Evolutionary conservation across 2,329 filamentous ascomycete species (phyloP).

Genomic region (Botrytis tulipae): DNA sequence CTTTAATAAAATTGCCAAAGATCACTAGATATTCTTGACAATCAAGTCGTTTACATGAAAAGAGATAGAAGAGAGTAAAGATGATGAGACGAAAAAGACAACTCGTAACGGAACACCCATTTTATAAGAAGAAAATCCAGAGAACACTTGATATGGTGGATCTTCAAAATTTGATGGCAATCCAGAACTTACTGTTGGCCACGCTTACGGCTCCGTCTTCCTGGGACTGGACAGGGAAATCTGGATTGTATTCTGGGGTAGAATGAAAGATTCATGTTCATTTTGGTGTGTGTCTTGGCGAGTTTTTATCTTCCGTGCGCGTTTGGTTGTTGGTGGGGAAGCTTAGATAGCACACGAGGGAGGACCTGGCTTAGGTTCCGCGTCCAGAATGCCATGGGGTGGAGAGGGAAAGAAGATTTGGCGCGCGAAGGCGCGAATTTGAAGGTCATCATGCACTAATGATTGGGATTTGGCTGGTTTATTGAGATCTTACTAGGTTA

Average conservation of each 20-base stretch:
- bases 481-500: background rate
- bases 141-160: conserved; percentile 5
- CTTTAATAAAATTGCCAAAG: background rate
- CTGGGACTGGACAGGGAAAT: background rate
- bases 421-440: background rate
- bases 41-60: background rate
- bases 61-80: conserved; percentile 20
- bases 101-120: conserved; percentile 48
- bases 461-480: background rate
- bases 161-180: conserved; percentile 6
- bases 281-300: background rate
- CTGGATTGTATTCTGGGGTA: conserved; percentile 12
- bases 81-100: conserved; percentile 43
- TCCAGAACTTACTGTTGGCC: background rate
- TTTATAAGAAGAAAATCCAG: conserved; percentile 50
- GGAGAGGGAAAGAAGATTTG: background rate
- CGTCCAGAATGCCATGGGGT: background rate
- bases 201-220: background rate
- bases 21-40: background rate
- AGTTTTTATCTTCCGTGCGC: background rate
- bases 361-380: background rate
- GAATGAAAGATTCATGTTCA: background rate
- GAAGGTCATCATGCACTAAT: background rate
- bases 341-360: background rate
- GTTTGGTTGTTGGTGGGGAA: background rate